Evolutionary conservation across 1,284 basidiomycete species (phyloP), one percentile per base, ranked within the genome.

Genomic region (Malassezia dermatis): DNA sequence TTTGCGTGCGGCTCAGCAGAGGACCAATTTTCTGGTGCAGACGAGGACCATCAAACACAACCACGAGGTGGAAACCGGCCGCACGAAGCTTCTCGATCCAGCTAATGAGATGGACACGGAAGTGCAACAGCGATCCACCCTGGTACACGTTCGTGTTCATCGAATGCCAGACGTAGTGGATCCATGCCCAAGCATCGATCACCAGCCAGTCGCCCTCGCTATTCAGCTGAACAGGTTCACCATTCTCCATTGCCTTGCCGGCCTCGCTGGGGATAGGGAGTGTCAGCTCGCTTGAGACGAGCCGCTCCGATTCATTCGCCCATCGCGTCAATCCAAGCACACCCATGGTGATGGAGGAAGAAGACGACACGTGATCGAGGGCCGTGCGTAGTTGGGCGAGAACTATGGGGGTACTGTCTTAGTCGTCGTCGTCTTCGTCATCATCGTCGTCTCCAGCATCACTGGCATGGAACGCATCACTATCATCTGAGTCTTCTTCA

Each of bases 81-180:
- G 32, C 8, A 1, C 50, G 37, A 2, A 57, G 24, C 19, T 44
- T 48, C 27, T 51, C 51, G 21, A 57, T 52, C 55, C 55, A 57
- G 17, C 21, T 15, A 11, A 27, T 45, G 5, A 57, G 43, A 11
- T 52, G 41, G 37, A 57, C 31, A 21, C 43, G 35, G 37, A 57
- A 57, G 3, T 32, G 43, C 24, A 57, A 21, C 13, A 51, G 26
- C 31, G 55, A 57, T 6, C 55, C 55, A 4, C 55, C 55, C 42
- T 57, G 55, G 45, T 57, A 57, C 44, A 57, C 55, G 32, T 57
- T 57, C 8, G 49, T 48, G 55, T 57, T 57, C 55, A 57, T 57
- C 17, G 55, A 57, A 45, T 57, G 50, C 55, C 55, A 57, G 17
- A 52, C 37, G 32, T 57, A 52, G 45, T 57, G 55, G 28, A 57